A percentile compares a stretch with the other conserved stretches of the same genome.
These are phyloP conservation scores for Ceratorhiza oryzae-sativae DNA, from an alignment of 1,284 basidiomycete genomes.

Conservation along the genomic window DNA sequence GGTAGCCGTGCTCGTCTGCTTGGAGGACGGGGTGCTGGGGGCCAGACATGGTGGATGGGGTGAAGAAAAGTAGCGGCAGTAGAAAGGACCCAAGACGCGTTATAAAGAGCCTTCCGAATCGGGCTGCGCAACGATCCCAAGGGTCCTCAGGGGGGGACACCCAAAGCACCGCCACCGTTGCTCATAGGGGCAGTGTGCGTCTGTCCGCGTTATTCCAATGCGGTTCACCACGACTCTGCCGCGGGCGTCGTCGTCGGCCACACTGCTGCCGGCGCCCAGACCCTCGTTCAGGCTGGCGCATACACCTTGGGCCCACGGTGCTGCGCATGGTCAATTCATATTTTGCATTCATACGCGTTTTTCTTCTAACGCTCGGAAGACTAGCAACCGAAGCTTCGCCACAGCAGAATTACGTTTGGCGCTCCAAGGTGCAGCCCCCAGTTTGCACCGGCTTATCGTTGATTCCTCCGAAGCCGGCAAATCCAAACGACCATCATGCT, in stretches of 20 bases:
- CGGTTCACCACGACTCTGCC: too few relatives aligned
- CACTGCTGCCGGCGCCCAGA: too few relatives aligned
- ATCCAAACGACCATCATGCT: not conserved
- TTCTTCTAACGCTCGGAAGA: not conserved
- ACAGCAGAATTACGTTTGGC: not conserved
- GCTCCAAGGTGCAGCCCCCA: not conserved
- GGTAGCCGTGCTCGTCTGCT: conserved; percentile 37
- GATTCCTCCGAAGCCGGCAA: not conserved
- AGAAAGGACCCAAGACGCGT: conserved; percentile 3
- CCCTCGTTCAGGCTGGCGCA: not conserved
- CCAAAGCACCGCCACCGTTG: conserved; percentile 26
- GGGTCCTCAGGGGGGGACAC: not conserved
- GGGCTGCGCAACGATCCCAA: conserved; percentile 35
- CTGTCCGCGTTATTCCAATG: not conserved
- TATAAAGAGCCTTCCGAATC: not conserved
- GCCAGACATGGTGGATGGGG: conserved; percentile 13
- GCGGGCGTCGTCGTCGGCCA: too few relatives aligned
- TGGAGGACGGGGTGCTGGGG: conserved; percentile 26
- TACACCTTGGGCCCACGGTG: not conserved
- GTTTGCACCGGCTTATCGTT: not conserved
- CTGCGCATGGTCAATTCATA: not conserved
- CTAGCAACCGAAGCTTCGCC: not conserved
- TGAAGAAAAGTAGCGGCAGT: not conserved
- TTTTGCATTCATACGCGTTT: not conserved
- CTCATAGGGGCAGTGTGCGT: conserved; percentile 6